Percentiles rank a stretch among this genome's conserved stretches.
phyloP scores from a whole-genome alignment of 2,329 filamentous ascomycete genomes.

The Laburnicola sp. region DNA sequence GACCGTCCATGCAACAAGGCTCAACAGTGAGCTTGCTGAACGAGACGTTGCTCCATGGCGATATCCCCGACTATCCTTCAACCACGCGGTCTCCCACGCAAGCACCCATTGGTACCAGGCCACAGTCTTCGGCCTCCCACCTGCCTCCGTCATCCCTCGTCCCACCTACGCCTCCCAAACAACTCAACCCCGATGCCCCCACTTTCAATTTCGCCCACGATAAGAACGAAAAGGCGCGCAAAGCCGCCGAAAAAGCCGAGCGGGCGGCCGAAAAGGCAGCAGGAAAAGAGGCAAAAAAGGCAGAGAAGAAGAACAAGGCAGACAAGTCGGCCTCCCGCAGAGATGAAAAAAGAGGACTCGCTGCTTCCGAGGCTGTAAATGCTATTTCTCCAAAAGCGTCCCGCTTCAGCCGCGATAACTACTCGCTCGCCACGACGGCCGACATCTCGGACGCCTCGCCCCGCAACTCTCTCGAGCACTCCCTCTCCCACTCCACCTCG shows the following conservation, averaged over 20 bases:
- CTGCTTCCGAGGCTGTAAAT: conserved; percentile 29
- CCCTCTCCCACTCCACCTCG: conserved; percentile 43
- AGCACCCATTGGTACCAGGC: conserved; percentile 78
- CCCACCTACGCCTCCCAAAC: conserved; percentile 54
- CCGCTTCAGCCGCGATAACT: conserved; percentile 49
- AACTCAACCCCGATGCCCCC: conserved; percentile 85
- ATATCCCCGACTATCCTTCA: conserved; percentile 54
- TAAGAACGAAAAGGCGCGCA: conserved; percentile 39
- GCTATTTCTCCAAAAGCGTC: conserved; percentile 33
- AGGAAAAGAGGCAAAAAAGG: conserved; percentile 33
- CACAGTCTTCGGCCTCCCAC: conserved; percentile 60
- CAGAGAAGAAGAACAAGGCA: conserved; percentile 39
- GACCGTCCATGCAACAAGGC: conserved; percentile 77
- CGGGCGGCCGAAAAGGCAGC: conserved; percentile 46
- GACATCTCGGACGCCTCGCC: conserved; percentile 42
- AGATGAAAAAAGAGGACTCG: conserved; percentile 38
- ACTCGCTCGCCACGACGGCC: conserved; percentile 47
- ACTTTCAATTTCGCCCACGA: conserved; percentile 73
- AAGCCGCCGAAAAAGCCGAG: conserved; percentile 35
- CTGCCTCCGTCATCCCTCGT: conserved; percentile 35
- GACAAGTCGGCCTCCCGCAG: conserved; percentile 39
- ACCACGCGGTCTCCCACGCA: conserved; percentile 58
- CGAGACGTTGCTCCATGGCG: conserved; percentile 54
- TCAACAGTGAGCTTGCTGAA: conserved; percentile 67
- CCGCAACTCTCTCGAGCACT: conserved; percentile 47